These are phyloP conservation scores for Grosmannia penicillata DNA, from an alignment of 2,329 filamentous ascomycete species.

Conservation along the genomic window DNA sequence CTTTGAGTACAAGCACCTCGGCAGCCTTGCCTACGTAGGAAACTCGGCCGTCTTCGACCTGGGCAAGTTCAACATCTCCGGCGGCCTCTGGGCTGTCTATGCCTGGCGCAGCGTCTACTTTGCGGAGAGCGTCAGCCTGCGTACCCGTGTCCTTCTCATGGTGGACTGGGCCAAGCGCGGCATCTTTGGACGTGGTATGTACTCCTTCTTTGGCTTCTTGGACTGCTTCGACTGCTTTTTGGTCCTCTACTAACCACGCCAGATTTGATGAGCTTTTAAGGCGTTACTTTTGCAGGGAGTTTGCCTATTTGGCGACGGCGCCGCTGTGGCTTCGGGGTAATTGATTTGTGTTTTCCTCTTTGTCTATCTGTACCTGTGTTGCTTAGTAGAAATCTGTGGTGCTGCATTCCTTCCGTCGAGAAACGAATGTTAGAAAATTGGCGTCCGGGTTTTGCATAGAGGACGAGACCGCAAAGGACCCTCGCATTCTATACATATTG, in stretches of 20 bases:
- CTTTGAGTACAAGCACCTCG: constrained; percentile 87
- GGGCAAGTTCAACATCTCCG: constrained; percentile 60
- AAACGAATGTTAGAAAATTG: too few relatives aligned
- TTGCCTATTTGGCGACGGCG: background rate
- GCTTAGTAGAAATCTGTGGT: too few relatives aligned
- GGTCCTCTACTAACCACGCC: background rate
- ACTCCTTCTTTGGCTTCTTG: background rate
- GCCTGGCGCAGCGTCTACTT: constrained; percentile 96
- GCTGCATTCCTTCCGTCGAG: too few relatives aligned
- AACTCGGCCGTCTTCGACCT: constrained; percentile 95
- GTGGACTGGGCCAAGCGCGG: constrained; percentile 99
- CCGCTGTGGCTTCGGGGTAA: too few relatives aligned
- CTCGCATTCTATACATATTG: too few relatives aligned
- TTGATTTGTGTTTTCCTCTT: background rate
- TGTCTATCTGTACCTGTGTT: too few relatives aligned
- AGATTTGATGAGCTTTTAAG: constrained; percentile 21
- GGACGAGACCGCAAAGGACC: too few relatives aligned
- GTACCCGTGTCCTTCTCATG: constrained; percentile 74
- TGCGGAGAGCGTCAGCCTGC: constrained; percentile 86
- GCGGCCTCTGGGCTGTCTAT: constrained; percentile 85
- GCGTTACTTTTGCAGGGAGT: background rate
- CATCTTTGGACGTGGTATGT: constrained; percentile 76
- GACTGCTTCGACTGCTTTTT: background rate
- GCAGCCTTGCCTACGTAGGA: constrained; percentile 85
- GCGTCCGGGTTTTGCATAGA: too few relatives aligned